Base-by-base conservation (phyloP, 2,329 filamentous ascomycete genomes). In the Nannizziopsis barbatae region DNA sequence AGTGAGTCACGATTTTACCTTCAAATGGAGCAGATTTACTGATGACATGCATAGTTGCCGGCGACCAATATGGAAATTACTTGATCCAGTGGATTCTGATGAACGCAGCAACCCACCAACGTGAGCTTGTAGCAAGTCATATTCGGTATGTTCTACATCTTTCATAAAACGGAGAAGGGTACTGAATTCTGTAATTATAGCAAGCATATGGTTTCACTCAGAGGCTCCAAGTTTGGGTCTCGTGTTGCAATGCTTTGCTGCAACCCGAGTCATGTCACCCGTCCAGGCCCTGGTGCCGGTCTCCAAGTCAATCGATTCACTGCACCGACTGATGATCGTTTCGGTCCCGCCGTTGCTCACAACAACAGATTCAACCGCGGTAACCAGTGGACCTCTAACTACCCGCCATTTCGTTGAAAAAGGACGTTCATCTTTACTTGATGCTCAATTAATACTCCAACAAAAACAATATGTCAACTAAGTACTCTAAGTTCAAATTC, bases 171-270 rank as follows among this genome's bases (percentile, higher is more conserved):
- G 48, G 46, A 33, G 49, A 10, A 15, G 36, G 9, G 53, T 43
- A 36, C 45, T 53, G 36, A 57, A 35, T 9, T 32, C 35, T 37
- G 5, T 32, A 31, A 35, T 33, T 2, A 47, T 47, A 74, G 77
- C 58, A 96, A 96, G 77, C 92, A 98, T 68, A 98, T 98, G 92
- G 92, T 98, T 7, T 98, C 92, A 49, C 83, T 98, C 42, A 86
- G 92, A 52, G 92, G 92, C 50, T 96, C 92, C 62, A 98, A 98
- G 68, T 98, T 96, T 65, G 92, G 92, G 52, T 98, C 92, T 51
- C 86, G 92, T 50, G 92, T 98, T 53, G 92, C 92, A 30, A 96
- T 98, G 90, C 83, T 98, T 47, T 98, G 93, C 72, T 94, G 87
- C 70, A 96, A 96, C 67, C 90, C 89, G 33, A 87, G 86, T 42